Evolutionary conservation across 1,139 yeast genomes (phyloP).

Genomic region (Lodderomyces margitis): DNA sequence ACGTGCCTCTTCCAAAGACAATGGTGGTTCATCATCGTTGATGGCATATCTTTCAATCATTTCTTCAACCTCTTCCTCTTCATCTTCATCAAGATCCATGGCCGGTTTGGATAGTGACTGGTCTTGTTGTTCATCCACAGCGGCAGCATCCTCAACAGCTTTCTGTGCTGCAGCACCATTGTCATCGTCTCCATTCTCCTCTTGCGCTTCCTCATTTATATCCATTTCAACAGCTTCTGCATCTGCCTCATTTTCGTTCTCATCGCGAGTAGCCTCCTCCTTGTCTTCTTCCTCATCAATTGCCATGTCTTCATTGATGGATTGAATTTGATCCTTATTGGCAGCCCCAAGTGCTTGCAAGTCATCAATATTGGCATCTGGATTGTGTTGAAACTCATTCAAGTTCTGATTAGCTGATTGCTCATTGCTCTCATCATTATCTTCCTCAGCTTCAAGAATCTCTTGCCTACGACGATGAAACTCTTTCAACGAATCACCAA

Average conservation of each 20-base stretch:
- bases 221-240: constrained; percentile 23
- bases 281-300: constrained; percentile 50
- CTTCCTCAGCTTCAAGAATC: constrained; percentile 60
- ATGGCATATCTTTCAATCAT: constrained; percentile 18
- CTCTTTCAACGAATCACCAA: constrained; percentile 89
- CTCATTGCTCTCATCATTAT: constrained; percentile 33
- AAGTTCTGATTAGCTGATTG: constrained; percentile 60
- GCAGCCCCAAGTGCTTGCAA: constrained; percentile 96
- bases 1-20: constrained; percentile 65
- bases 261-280: constrained; percentile 17
- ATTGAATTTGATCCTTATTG: constrained; percentile 71
- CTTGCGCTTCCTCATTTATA: constrained; percentile 21
- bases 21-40: constrained; percentile 41
- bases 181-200: constrained; percentile 27
- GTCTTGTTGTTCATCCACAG: constrained; percentile 16
- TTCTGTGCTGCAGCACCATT: constrained; percentile 20
- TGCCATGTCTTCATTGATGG: constrained; percentile 80
- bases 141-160: constrained; percentile 17
- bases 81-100: constrained; percentile 19
- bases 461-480: constrained; percentile 90
- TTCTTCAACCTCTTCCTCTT: constrained; percentile 30
- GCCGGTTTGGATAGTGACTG: constrained; percentile 10
- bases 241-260: constrained; percentile 23
- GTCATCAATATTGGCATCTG: constrained; percentile 77
- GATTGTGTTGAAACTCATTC: constrained; percentile 89